These are phyloP conservation scores for Candida coleopterorum DNA, from an alignment of 805 yeast species.

Conservation along the genomic window DNA sequence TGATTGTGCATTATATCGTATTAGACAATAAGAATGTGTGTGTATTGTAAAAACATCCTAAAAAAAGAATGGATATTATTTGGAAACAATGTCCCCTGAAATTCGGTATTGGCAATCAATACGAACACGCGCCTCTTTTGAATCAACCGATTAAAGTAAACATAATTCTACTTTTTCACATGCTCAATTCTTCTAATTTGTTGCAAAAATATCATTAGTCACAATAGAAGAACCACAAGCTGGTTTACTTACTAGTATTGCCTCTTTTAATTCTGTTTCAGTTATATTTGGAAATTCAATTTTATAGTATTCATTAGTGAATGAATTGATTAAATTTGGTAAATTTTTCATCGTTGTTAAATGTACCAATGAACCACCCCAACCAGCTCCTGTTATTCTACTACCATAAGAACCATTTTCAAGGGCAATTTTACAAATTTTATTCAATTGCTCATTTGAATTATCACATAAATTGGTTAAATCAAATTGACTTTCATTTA, in stretches of 20 bases:
- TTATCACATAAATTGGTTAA: constrained; percentile 47
- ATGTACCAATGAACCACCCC: constrained; percentile 74
- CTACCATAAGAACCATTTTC: constrained; percentile 59
- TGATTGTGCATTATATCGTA: background rate
- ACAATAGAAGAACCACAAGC: constrained; percentile 41
- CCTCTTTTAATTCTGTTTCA: constrained; percentile 40
- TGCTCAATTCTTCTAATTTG: background rate
- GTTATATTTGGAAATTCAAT: constrained; percentile 46
- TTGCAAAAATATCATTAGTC: background rate
- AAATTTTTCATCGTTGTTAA: constrained; percentile 45
- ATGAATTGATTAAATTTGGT: constrained; percentile 33
- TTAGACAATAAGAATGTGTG: too few relatives aligned
- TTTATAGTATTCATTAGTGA: constrained; percentile 48
- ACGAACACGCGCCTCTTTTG: background rate
- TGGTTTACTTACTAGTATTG: constrained; percentile 52
- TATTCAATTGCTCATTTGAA: constrained; percentile 52
- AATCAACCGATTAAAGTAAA: too few relatives aligned
- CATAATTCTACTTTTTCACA: background rate
- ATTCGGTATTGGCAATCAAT: background rate
- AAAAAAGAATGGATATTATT: too few relatives aligned
- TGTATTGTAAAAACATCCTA: too few relatives aligned
- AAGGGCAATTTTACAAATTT: constrained; percentile 49
- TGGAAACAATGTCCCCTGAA: too few relatives aligned
- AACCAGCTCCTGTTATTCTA: constrained; percentile 76
- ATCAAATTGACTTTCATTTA: constrained; percentile 58